Percentiles rank a stretch among this genome's conserved stretches.
Evolutionary conservation across 108 stramenopile species (phyloP).

Genomic region (Cyclotella atomus): DNA sequence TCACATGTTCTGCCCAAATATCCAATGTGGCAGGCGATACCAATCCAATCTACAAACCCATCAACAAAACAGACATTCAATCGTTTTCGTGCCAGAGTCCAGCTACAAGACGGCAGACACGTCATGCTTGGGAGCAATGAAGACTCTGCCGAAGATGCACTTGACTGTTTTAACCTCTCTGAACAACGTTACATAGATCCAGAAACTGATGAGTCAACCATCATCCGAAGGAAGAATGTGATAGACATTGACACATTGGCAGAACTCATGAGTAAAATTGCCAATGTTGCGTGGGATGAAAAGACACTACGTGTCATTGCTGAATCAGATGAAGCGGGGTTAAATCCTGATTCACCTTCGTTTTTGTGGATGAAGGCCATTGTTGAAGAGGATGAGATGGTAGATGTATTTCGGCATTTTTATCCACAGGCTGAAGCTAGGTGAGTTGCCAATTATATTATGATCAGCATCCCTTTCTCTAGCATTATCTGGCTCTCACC

Average conservation of each 20-base stretch:
- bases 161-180: conserved; percentile 56
- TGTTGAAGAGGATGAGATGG: conserved; percentile 80
- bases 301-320: conserved; percentile 57
- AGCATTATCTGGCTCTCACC: too few relatives aligned
- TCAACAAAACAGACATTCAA: conserved; percentile 71
- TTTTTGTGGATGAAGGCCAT: conserved; percentile 69
- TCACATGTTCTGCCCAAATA: neutral
- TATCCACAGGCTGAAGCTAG: conserved; percentile 80
- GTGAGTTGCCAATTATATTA: conserved; percentile 11
- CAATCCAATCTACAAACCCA: conserved; percentile 75
- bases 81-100: conserved; percentile 69
- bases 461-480: too few relatives aligned
- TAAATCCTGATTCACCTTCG: conserved; percentile 60
- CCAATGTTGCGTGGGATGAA: conserved; percentile 66
- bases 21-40: conserved; percentile 32
- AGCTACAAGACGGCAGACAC: conserved; percentile 40
- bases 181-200: conserved; percentile 50
- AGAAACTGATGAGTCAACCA: conserved; percentile 18
- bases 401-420: conserved; percentile 83
- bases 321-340: conserved; percentile 49
- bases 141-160: conserved; percentile 55
- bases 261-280: conserved; percentile 82
- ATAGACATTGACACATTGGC: conserved; percentile 55
- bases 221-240: conserved; percentile 57
- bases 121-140: conserved; percentile 75